Conservation (phyloP, 2,329 filamentous ascomycete species). For the Scedosporium boydii region DNA sequence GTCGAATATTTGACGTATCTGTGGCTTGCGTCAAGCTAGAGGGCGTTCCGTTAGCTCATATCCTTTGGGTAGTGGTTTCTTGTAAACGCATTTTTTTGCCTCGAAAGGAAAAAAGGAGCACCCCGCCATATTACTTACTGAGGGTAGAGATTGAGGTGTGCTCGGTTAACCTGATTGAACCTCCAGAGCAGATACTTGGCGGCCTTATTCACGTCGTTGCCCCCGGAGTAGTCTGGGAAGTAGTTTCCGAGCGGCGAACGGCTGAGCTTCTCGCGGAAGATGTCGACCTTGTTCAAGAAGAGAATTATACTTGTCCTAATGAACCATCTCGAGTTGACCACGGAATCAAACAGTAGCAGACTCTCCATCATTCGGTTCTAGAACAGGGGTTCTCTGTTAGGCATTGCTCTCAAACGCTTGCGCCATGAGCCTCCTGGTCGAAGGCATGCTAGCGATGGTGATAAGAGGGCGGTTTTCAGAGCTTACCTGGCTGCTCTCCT, state of each 20-base stretch:
- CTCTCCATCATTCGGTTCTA: conserved; percentile 99
- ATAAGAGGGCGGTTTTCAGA: neutral
- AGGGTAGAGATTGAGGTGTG: conserved; percentile 91
- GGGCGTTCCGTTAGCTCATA: neutral
- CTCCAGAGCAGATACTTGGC: conserved; percentile 97
- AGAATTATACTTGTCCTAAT: conserved; percentile 98
- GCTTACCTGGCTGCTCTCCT: conserved; percentile 90
- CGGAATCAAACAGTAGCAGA: conserved; percentile 89
- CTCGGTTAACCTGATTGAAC: conserved; percentile 96
- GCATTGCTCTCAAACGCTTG: too few relatives aligned
- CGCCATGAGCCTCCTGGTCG: too few relatives aligned
- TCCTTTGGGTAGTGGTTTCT: too few relatives aligned
- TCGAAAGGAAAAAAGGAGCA: neutral
- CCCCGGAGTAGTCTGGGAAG: conserved; percentile 95
- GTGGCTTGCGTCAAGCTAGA: conserved; percentile 94
- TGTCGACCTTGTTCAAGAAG: conserved; percentile 97
- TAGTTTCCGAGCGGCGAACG: conserved; percentile 88
- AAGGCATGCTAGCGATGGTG: neutral
- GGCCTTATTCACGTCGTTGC: conserved; percentile 94
- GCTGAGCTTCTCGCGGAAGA: conserved; percentile 90
- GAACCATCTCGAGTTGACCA: conserved; percentile 98
- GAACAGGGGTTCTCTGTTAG: neutral
- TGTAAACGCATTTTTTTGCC: too few relatives aligned
- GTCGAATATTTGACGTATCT: conserved; percentile 93
- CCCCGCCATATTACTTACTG: conserved; percentile 54